Percentiles rank a stretch among this genome's conserved stretches.
These are phyloP conservation scores for Ligustrum vulgare DNA, from an alignment of 257 asterid species.

Conservation along the genomic window DNA sequence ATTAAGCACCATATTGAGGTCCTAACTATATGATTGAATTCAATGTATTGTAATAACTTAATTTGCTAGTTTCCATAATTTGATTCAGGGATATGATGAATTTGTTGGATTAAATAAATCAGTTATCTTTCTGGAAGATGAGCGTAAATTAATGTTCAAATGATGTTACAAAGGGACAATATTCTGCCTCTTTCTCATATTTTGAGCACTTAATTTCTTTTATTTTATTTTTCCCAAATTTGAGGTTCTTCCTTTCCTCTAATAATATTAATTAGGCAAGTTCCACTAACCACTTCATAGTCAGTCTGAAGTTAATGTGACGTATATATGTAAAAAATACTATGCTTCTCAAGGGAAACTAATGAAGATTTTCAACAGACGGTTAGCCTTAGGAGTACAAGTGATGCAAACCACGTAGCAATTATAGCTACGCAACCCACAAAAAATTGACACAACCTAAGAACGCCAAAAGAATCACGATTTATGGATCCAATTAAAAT, in stretches of 20 bases:
- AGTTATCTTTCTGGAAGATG: background rate
- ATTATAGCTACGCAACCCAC: no score
- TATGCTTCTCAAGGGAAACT: slow-evolving; percentile 74
- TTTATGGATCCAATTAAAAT: no score
- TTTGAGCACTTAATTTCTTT: background rate
- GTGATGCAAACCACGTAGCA: no score
- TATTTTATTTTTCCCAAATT: background rate
- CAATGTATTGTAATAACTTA: background rate
- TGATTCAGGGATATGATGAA: background rate
- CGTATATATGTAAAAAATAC: background rate
- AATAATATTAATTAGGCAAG: background rate
- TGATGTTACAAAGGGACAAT: background rate
- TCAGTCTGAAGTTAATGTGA: background rate
- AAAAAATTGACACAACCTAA: no score
- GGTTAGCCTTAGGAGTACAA: slow-evolving; percentile 73
- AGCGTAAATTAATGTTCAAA: background rate
- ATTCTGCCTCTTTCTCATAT: background rate
- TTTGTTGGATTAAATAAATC: slow-evolving; percentile 16
- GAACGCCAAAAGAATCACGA: no score
- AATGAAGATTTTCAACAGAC: slow-evolving; percentile 86
- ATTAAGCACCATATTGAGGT: background rate
- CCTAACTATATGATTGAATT: no score
- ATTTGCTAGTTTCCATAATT: slow-evolving; percentile 1
- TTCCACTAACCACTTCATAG: background rate
- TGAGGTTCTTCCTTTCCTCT: background rate